Percentiles rank a stretch among this genome's conserved stretches.
Conservation (phyloP, 2,329 filamentous ascomycete species). For the Colletotrichum cereale region DNA sequence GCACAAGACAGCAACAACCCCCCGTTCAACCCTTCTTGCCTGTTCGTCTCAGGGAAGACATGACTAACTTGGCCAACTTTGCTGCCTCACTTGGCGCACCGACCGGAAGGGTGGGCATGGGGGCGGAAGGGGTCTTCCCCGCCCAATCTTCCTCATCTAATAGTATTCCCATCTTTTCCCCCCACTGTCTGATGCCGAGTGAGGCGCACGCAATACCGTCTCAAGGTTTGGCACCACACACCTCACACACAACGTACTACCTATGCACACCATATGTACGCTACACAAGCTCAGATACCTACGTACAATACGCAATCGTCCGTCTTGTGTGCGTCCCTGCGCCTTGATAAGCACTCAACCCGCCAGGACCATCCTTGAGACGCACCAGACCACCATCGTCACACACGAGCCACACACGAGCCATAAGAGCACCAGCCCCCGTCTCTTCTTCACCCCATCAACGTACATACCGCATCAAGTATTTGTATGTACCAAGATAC, state of each 20-base stretch:
- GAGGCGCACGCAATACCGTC: constrained; percentile 8
- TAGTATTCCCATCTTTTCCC: background rate
- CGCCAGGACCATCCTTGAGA: background rate
- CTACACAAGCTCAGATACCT: too few species aligned
- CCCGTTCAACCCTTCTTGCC: background rate
- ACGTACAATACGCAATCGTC: background rate
- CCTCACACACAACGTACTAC: background rate
- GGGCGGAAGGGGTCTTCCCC: constrained; percentile 27
- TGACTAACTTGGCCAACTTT: constrained; percentile 28
- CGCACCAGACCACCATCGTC: background rate
- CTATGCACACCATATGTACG: too few species aligned
- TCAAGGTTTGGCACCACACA: background rate
- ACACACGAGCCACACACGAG: background rate
- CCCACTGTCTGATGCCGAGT: constrained; percentile 1
- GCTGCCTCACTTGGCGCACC: constrained; percentile 20
- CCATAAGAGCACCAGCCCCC: background rate
- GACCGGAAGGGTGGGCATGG: constrained; percentile 19
- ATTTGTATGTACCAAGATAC: constrained; percentile 38
- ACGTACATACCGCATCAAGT: constrained; percentile 25
- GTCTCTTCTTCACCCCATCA: background rate
- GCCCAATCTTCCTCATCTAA: background rate
- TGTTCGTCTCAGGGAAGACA: constrained; percentile 23
- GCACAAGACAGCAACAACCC: background rate
- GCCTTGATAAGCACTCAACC: background rate
- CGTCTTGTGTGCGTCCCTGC: too few species aligned